Evolutionary conservation across 108 stramenopile species (phyloP), one percentile per base, ranked within the genome.

Genomic region (Nitzschia sp.): DNA sequence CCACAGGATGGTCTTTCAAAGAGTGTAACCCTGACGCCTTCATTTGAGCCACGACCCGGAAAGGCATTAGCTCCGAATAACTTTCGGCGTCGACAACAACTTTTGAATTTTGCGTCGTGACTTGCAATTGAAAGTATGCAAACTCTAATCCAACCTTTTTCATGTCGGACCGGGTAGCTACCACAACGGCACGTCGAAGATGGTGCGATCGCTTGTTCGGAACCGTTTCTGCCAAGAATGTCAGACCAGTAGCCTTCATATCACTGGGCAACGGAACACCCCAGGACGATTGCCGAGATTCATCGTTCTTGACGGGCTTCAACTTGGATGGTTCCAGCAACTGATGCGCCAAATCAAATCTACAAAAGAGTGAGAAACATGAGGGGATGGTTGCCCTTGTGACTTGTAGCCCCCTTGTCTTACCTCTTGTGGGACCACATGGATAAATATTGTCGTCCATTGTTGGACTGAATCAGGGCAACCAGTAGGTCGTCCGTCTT

Each of bases 401-500:
- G 7, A 51, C 37, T 64, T 29, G 29, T 34, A 5, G 5, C 29
- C 29, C 5, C 3, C 1, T 34, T 34, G 51, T 17, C 73, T 60
- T 48, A 74, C 73, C 73, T 26, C 34, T 69, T 76, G 10, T 68
- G 63, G 6, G 79, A 80, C 79, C 79, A 80, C 54, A 72, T 74
- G 5, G 73, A 73, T 42, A 80, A 44, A 50, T 65, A 80, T 50
- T 80, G 78, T n/a, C 41, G 54, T 19, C 79, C 69, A 29, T 38
- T 59, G 20, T 34, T 54, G 12, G 52, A 55, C 62, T 64, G 57
- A 43, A 73, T 65, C 7, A 80, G 54, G 14, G 73, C 69, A 11
- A 80, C 72, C n/a, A 80, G 59, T 8, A 80, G 26, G 34, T 80
- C 79, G 22, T 62, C 61, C 7, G 34, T 65, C 11, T 53, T 24